Evolutionary conservation across 768 basidiomycete species (phyloP).

Genomic region (Hydnomerulius pinastri): DNA sequence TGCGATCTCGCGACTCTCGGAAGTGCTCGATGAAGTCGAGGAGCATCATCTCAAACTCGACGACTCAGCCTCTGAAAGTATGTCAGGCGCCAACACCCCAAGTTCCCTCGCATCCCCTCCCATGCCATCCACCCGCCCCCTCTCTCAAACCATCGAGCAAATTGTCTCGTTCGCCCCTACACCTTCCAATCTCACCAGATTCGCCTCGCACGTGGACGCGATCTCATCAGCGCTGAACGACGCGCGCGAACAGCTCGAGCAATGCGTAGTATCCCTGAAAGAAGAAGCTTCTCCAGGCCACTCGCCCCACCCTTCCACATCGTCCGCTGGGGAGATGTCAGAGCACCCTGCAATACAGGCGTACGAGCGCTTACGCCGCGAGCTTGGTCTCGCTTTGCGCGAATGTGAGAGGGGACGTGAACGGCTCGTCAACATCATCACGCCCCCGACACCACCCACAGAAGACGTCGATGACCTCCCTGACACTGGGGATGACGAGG

Average conservation of each 20-base stretch:
- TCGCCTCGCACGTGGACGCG: constrained; percentile 72
- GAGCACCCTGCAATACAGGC: constrained; percentile 60
- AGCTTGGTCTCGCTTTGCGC: constrained; percentile 74
- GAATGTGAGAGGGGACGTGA: constrained; percentile 83
- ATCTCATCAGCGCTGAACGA: constrained; percentile 70
- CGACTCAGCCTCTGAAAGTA: constrained; percentile 39
- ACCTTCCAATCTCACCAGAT: constrained; percentile 66
- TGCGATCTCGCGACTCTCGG: constrained; percentile 58
- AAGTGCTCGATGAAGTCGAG: constrained; percentile 64
- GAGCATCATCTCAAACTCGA: constrained; percentile 49
- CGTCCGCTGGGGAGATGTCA: constrained; percentile 21
- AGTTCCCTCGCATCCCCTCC: constrained; percentile 19
- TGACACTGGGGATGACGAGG: not conserved
- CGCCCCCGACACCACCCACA: constrained; percentile 39
- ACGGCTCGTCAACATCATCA: constrained; percentile 56
- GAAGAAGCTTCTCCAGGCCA: constrained; percentile 33
- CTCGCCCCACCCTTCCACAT: constrained; percentile 21
- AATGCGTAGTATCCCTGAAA: constrained; percentile 60
- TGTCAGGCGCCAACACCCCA: constrained; percentile 14
- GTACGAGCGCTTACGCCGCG: constrained; percentile 74
- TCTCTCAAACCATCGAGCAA: constrained; percentile 13
- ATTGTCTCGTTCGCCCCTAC: constrained; percentile 68
- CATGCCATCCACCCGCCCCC: constrained; percentile 14
- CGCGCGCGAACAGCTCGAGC: constrained; percentile 65
- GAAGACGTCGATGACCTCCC: constrained; percentile 57